These are phyloP conservation scores for Globisporangium lucens DNA, from an alignment of 352 stramenopile genomes.

Conservation along the genomic window DNA sequence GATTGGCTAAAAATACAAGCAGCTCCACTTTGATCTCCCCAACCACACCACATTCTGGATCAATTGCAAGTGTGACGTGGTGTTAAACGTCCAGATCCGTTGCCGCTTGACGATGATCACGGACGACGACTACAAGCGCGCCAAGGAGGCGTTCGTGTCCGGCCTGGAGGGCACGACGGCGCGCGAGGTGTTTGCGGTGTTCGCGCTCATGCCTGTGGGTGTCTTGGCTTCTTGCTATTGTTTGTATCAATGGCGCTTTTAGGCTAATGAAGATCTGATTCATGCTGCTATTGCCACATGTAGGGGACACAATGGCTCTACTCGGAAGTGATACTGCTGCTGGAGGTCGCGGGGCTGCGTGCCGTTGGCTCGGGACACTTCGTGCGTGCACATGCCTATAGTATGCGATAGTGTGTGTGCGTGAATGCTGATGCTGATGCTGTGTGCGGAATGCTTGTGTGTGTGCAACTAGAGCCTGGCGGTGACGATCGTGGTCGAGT, in stretches of 20 bases:
- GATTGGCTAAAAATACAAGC: slow-evolving; percentile 27
- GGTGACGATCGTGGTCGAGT: slow-evolving; percentile 64
- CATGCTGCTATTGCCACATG: neutral
- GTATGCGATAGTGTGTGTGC: neutral
- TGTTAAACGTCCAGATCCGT: neutral
- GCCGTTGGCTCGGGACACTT: slow-evolving; percentile 46
- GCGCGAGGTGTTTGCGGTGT: slow-evolving; percentile 70
- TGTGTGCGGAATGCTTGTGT: neutral
- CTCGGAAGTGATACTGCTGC: slow-evolving; percentile 71
- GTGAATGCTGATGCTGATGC: neutral
- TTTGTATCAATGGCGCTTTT: neutral
- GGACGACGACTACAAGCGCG: slow-evolving; percentile 78
- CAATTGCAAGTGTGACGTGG: slow-evolving; percentile 6
- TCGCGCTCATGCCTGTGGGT: slow-evolving; percentile 65
- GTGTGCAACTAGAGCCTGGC: slow-evolving; percentile 32
- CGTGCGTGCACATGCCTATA: slow-evolving; percentile 24
- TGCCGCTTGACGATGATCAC: slow-evolving; percentile 26
- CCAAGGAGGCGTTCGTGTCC: slow-evolving; percentile 80
- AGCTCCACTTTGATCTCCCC: neutral
- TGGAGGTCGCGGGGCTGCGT: slow-evolving; percentile 65
- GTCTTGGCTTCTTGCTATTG: neutral
- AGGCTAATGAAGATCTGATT: neutral
- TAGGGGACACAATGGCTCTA: slow-evolving; percentile 81
- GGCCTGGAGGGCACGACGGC: slow-evolving; percentile 66
- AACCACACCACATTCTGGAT: neutral